Base-by-base conservation (phyloP, 208 protist genomes). In the Perkinsela sp. region DNA sequence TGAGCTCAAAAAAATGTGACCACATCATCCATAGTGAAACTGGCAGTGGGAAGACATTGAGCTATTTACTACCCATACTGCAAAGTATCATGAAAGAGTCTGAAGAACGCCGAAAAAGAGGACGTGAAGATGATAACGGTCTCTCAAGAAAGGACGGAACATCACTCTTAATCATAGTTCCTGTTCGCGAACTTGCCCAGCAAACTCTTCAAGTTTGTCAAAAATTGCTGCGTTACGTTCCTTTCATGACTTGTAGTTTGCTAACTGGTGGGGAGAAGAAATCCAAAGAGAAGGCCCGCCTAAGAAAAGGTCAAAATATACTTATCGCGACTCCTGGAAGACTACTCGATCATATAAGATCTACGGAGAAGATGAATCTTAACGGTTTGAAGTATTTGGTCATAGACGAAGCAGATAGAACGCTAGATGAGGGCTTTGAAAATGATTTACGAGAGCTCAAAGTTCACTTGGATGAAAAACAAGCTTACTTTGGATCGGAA, bases 341-440 rank as follows among this genome's bases (percentile, higher is more conserved):
- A 67, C 69, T 93, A 22, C 83, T 86, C 67, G 87, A 93, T 71
- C 87, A 93, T 74, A 79, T 85, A n/a, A 6, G 66, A 28, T 29
- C 67, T 29, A 72, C 70, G 29, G 29, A 72, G 28, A 29, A 28
- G 16, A 70, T 73, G 32, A 79, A 93, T 71, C 87, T 79, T 70
- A 75, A 74, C 16, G 77, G 75, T 0, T 78, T 80, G 77, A 76
- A 92, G 67, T 94, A 86, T 71, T 80, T 99, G 1, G 89, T 97
- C 48, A 81, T 98, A n/a, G 96, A 99, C 75, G 96, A 98, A 77
- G 96, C 96, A 0, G 96, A 98, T 77, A 83, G 95, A 67, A 96
- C 98, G 93, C 84, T 99, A 1, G 95, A 96, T 71, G 96, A 98
- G 78, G 96, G 95, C 69, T 98, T 98, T 73, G 92, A 97, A 76